phyloP scores from a whole-genome alignment of 345 rosid genomes.

The Rhodamnia rubescens region DNA sequence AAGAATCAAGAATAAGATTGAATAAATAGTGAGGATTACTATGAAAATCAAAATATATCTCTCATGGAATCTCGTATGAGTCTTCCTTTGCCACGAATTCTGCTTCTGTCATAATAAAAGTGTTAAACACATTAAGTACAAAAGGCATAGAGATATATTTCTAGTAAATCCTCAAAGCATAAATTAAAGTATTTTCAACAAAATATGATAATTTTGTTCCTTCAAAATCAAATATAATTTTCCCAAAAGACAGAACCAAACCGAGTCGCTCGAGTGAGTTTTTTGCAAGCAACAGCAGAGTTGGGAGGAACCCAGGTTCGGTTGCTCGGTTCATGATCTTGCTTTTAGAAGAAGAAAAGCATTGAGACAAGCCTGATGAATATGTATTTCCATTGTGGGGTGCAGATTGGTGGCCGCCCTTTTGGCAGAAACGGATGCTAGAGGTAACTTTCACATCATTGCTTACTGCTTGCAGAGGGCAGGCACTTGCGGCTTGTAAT shows the following conservation, averaged over 20 bases:
- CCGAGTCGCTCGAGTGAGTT: not conserved
- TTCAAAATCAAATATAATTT: too few species aligned
- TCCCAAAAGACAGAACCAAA: not conserved
- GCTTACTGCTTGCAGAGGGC: not conserved
- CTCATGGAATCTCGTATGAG: too few species aligned
- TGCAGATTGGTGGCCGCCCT: not conserved
- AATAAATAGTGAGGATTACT: too few species aligned
- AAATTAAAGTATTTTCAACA: too few species aligned
- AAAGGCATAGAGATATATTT: too few species aligned
- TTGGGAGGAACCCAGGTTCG: not conserved
- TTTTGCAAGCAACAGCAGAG: not conserved
- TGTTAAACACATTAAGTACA: too few species aligned
- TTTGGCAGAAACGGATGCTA: not conserved
- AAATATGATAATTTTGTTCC: too few species aligned
- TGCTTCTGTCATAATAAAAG: too few species aligned
- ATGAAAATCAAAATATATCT: too few species aligned
- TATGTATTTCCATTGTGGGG: not conserved
- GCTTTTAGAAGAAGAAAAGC: not conserved
- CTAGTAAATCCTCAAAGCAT: too few species aligned
- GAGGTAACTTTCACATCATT: not conserved
- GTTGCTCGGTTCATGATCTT: not conserved
- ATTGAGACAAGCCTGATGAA: not conserved
- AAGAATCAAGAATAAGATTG: too few species aligned
- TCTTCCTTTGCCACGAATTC: too few species aligned
- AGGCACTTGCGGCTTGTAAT: not conserved